Evolutionary conservation across 75 land plant genomes (phyloP), one percentile per base, ranked within the genome.

Genomic region (Pseudotsuga menziesii): DNA sequence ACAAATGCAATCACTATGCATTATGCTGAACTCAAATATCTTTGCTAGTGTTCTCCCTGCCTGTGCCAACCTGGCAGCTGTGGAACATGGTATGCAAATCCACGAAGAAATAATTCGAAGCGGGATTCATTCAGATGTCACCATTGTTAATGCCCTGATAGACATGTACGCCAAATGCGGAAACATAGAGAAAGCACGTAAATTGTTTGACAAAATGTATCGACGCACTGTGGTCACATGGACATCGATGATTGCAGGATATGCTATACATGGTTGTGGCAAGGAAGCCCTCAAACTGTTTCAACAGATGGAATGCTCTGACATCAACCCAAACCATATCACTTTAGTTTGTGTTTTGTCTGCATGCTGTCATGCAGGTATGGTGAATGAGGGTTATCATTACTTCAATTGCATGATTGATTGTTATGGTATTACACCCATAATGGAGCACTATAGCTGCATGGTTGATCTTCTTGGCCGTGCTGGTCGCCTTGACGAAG

Each of bases 21-120:
- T 85, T 61, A 52, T 6, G 0, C 89, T 89, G 73, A 87, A 93
- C 79, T 82, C 85, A 71, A 81, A 87, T 77, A 89, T 91, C 1
- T 82, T 85, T 54, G 87, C 88, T 19, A 88, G 89, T 71, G 61
- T 73, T 17, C 76, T 90, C 69, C 88, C 85, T 73, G 90, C 86
- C 23, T 77, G 88, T 25, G 83, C 78, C 9, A 27, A 13, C 41
- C n/a, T 72, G 4, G 8, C 16, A 48, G 44, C 44, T 25, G 7
- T 73, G 75, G 56, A 56, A 22, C 25, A 13, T 4, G 75, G 57
- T 1, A 55, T 48, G 17, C 75, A 73, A 19, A 14, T 91, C 17
- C 54, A 73, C 55, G 75, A 23, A 5, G n/a, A 54, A 2, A 75
- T 79, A 8, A 14, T 87, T 4, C 89, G 83, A 70, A 1, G 16